Evolutionary conservation across 2,329 filamentous ascomycete species (phyloP).

Genomic region (Fusarium nematophilum): DNA sequence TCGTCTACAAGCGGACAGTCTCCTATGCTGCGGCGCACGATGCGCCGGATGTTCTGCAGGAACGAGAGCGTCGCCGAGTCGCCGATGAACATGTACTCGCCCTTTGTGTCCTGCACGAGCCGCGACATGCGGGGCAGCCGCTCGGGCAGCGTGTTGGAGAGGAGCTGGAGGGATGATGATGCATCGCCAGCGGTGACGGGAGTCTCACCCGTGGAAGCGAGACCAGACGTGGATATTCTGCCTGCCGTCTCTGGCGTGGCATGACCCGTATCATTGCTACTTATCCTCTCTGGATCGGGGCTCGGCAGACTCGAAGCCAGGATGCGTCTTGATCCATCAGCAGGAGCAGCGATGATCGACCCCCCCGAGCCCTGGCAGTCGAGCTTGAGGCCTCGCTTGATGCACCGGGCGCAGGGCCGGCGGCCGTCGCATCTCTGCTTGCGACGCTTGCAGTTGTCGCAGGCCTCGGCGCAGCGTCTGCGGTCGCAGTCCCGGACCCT

Average conservation of each 20-base stretch:
- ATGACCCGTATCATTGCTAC: constrained; percentile 30
- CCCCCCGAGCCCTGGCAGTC: constrained; percentile 33
- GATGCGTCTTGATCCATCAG: constrained; percentile 17
- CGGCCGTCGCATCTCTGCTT: constrained; percentile 42
- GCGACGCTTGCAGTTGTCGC: constrained; percentile 42
- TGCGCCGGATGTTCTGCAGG: constrained; percentile 49
- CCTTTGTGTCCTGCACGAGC: constrained; percentile 47
- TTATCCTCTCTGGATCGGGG: constrained; percentile 40
- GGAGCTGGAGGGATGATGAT: constrained; percentile 33
- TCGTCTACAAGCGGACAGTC: constrained; percentile 49
- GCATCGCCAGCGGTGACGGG: constrained; percentile 11
- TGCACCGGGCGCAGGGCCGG: constrained; percentile 39
- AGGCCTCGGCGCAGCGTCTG: constrained; percentile 41
- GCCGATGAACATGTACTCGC: constrained; percentile 51
- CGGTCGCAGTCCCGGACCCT: constrained; percentile 40
- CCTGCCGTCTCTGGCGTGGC: constrained; percentile 21
- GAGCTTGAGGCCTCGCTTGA: constrained; percentile 37
- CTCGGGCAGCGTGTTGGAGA: constrained; percentile 39
- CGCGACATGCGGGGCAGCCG: constrained; percentile 45
- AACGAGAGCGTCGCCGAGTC: constrained; percentile 51
- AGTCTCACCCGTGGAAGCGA: constrained; percentile 18
- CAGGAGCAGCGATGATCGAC: constrained; percentile 2
- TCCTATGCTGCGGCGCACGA: constrained; percentile 46
- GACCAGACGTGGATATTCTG: constrained; percentile 14
- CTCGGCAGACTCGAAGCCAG: constrained; percentile 41